Percentiles rank a stretch among this genome's conserved stretches.
phyloP scores from a whole-genome alignment of 352 stramenopile species.

The Halophytophthora polymorphica region DNA sequence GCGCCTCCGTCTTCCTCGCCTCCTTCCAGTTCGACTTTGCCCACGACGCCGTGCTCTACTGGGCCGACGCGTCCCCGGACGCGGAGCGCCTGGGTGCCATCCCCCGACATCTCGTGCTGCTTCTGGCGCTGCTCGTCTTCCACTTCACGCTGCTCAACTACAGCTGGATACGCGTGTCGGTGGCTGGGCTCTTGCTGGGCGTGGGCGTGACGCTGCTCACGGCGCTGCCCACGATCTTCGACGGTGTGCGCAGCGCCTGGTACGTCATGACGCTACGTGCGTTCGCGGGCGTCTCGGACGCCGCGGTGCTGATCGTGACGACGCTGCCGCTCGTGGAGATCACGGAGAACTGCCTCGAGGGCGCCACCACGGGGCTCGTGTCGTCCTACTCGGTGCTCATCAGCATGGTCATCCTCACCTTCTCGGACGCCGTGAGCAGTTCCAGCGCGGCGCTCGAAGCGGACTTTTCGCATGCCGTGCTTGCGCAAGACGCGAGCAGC shows the following conservation, averaged over 20 bases:
- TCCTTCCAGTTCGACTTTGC: constrained; percentile 69
- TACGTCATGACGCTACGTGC: constrained; percentile 47
- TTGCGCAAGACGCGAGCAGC: constrained; percentile 24
- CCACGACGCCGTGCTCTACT: constrained; percentile 40
- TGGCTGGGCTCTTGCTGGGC: constrained; percentile 38
- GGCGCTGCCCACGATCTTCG: constrained; percentile 48
- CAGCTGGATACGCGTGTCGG: constrained; percentile 62
- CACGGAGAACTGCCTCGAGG: constrained; percentile 69
- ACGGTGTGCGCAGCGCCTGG: constrained; percentile 37
- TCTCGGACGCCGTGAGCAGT: constrained; percentile 54
- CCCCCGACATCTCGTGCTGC: constrained; percentile 38
- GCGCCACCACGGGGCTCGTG: constrained; percentile 59
- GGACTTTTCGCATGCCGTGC: constrained; percentile 33
- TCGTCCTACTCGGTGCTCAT: constrained; percentile 64
- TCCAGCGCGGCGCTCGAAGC: constrained; percentile 34
- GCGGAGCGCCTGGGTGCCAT: constrained; percentile 39
- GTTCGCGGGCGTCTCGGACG: constrained; percentile 38
- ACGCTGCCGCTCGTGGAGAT: constrained; percentile 71
- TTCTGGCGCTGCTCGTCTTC: constrained; percentile 48
- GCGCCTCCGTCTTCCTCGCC: constrained; percentile 47
- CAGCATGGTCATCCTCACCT: constrained; percentile 51
- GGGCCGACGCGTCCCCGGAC: constrained; percentile 41
- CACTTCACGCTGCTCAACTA: constrained; percentile 65
- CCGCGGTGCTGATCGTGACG: constrained; percentile 43
- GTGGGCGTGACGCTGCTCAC: constrained; percentile 32